Conservation (phyloP, 768 basidiomycete genomes). For the Leccinellum rugosiceps region DNA sequence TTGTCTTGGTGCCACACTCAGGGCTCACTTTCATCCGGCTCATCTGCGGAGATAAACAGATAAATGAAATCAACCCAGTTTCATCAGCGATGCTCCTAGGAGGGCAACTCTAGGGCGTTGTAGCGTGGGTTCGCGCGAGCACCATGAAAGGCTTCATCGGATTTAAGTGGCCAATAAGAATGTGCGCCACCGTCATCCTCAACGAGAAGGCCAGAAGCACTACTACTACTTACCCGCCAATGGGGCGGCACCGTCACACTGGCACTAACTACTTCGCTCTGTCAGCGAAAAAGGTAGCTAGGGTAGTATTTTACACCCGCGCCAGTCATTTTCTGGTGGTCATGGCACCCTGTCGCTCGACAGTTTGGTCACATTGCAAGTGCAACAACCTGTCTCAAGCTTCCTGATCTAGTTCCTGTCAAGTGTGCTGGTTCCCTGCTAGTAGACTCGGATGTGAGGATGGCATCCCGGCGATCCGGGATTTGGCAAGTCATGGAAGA, state of each 20-base stretch:
- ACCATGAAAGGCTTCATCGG: slow-evolving; percentile 5
- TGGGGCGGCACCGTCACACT: slow-evolving; percentile 8
- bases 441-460: neutral
- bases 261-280: no score
- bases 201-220: no score
- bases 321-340: neutral
- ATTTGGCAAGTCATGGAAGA: neutral
- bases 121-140: slow-evolving; percentile 5
- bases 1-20: neutral
- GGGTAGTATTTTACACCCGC: neutral
- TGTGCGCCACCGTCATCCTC: neutral
- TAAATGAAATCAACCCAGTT: slow-evolving; percentile 11
- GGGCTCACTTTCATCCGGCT: neutral
- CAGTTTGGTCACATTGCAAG: neutral
- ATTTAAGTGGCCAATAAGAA: slow-evolving; percentile 11
- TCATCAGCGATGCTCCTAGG: slow-evolving; percentile 3
- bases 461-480: neutral
- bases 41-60: slow-evolving; percentile 26
- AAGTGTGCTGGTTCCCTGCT: neutral
- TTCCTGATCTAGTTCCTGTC: neutral
- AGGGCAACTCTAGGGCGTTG: neutral
- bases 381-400: neutral
- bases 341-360: neutral
- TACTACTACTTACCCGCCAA: neutral
- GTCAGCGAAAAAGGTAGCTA: slow-evolving; percentile 6